These are phyloP conservation scores for Cyanidiococcus yangmingshanensis DNA, from an alignment of 23 red algal species.

Conservation along the genomic window DNA sequence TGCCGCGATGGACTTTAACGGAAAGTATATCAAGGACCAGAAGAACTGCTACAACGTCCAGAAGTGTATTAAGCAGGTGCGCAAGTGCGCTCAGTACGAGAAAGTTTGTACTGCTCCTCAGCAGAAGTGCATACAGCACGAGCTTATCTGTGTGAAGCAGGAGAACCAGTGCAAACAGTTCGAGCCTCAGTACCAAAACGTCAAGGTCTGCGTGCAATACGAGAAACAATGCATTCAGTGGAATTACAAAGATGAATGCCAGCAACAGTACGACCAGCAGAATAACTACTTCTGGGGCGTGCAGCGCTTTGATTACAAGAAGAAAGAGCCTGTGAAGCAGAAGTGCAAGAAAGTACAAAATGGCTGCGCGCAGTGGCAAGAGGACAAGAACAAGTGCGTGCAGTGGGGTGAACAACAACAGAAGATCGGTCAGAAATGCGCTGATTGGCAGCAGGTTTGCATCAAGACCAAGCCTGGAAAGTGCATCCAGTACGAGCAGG, in stretches of 20 bases:
- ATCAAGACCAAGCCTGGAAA: background rate
- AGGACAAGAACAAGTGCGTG: conserved; percentile 16
- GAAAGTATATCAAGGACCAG: background rate
- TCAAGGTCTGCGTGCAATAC: conserved; percentile 8
- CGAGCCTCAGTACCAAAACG: conserved; percentile 10
- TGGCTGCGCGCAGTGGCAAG: conserved; percentile 19
- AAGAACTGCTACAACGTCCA: conserved; percentile 2
- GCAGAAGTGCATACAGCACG: conserved; percentile 8
- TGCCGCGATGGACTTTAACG: background rate
- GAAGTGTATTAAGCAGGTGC: background rate
- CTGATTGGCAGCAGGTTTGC: background rate
- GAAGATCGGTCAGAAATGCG: conserved; percentile 15
- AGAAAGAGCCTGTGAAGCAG: background rate
- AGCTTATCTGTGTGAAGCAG: conserved; percentile 7
- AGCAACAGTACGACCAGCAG: conserved; percentile 1
- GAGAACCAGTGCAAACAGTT: background rate
- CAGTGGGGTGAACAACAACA: conserved; percentile 10
- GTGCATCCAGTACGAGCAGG: conserved; percentile 10
- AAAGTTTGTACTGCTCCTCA: background rate
- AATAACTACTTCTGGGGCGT: conserved; percentile 12
- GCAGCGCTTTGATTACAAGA: background rate
- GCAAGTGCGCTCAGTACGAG: background rate
- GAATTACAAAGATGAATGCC: conserved; percentile 9
- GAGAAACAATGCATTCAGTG: background rate
- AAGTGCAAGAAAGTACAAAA: conserved; percentile 8